These are phyloP conservation scores for Trichoderma lentiforme DNA, from an alignment of 2,329 filamentous ascomycete species.

Conservation along the genomic window DNA sequence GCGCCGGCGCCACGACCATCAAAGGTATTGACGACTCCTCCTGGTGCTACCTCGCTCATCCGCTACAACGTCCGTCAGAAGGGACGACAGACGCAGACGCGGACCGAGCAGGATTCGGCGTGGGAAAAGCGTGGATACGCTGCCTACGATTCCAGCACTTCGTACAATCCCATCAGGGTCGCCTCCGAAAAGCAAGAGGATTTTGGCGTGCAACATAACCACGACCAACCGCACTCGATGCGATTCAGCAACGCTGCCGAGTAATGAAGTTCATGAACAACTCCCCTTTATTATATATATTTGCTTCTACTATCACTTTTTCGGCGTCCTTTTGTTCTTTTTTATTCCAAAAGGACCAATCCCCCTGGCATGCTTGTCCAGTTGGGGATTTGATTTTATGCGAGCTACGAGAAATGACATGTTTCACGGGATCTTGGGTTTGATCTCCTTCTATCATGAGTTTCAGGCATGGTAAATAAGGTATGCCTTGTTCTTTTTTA, in stretches of 20 bases:
- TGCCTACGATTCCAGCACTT: slow-evolving; percentile 37
- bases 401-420: slow-evolving; percentile 18
- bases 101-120: slow-evolving; percentile 23
- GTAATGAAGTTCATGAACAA: slow-evolving; percentile 15
- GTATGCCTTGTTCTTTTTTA: slow-evolving; percentile 7
- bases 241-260: slow-evolving; percentile 9
- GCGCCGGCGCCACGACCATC: slow-evolving; percentile 44
- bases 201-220: neutral
- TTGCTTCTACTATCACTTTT: neutral
- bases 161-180: slow-evolving; percentile 33
- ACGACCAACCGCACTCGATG: slow-evolving; percentile 11
- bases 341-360: neutral
- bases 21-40: slow-evolving; percentile 43
- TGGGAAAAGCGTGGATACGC: slow-evolving; percentile 35
- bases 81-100: slow-evolving; percentile 31
- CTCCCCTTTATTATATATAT: neutral
- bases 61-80: slow-evolving; percentile 46
- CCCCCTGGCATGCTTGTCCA: neutral
- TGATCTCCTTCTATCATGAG: neutral
- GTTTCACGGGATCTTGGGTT: slow-evolving; percentile 4
- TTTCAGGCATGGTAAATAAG: neutral
- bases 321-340: neutral
- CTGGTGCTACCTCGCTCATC: slow-evolving; percentile 42
- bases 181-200: slow-evolving; percentile 14
- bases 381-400: slow-evolving; percentile 8